These are phyloP conservation scores for Amphirosellinia nigrospora DNA, from an alignment of 495 filamentous ascomycete species.

Conservation along the genomic window DNA sequence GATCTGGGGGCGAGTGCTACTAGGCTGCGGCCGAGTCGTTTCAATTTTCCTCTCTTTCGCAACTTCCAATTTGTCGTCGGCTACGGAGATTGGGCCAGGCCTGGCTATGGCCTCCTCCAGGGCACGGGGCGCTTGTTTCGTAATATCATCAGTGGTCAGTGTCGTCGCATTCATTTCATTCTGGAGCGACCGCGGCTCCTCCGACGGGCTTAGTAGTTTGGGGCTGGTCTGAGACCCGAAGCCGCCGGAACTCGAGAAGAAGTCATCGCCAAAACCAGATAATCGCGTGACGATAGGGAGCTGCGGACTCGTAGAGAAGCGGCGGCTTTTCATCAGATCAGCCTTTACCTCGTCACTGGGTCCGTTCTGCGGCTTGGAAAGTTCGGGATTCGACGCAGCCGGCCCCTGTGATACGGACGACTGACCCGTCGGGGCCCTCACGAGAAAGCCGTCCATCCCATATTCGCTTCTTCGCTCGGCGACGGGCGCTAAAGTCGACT, in stretches of 20 bases:
- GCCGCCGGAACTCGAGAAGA: constrained; percentile 43
- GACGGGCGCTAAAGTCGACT: constrained; percentile 58
- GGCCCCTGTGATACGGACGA: not conserved
- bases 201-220: not conserved
- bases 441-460: constrained; percentile 52
- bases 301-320: constrained; percentile 55
- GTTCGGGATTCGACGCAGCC: constrained; percentile 11
- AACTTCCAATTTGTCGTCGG: not conserved
- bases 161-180: constrained; percentile 24
- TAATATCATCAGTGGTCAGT: not conserved
- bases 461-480: constrained; percentile 66
- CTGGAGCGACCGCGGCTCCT: not conserved
- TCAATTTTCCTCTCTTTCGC: not conserved
- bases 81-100: not conserved
- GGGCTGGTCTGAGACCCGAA: constrained; percentile 9
- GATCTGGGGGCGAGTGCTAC: constrained; percentile 56
- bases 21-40: not conserved
- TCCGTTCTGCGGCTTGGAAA: not conserved
- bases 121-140: not conserved
- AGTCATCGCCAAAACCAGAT: constrained; percentile 65
- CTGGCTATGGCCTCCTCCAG: not conserved
- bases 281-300: constrained; percentile 70
- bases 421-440: constrained; percentile 24
- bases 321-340: constrained; percentile 28
- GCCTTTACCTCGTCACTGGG: constrained; percentile 14